Percentiles rank a stretch among this genome's conserved stretches.
Evolutionary conservation across 179 eudicot genomes (phyloP).

Genomic region (Sideroxylon spinosum): DNA sequence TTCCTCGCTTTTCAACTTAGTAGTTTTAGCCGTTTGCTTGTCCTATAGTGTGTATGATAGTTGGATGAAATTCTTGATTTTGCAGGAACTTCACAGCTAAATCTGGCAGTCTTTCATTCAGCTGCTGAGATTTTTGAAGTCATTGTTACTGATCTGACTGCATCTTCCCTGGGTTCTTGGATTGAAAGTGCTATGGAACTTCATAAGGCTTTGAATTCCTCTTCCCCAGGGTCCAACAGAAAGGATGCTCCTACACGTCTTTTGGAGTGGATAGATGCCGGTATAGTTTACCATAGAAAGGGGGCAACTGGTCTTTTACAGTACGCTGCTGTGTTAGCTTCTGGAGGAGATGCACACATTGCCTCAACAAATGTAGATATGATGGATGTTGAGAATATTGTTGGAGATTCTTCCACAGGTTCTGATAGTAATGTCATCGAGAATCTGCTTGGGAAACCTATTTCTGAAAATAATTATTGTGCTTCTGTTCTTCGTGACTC

Average conservation of each 20-base stretch:
- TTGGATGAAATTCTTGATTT: slow-evolving; percentile 13
- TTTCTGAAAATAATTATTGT: slow-evolving; percentile 71
- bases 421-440: slow-evolving; percentile 79
- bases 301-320: slow-evolving; percentile 89
- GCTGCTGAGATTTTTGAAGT: slow-evolving; percentile 93
- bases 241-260: slow-evolving; percentile 98
- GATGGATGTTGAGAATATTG: slow-evolving; percentile 73
- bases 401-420: slow-evolving; percentile 55
- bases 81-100: slow-evolving; percentile 72
- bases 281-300: slow-evolving; percentile 82
- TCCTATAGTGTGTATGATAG: neutral
- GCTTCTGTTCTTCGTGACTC: slow-evolving; percentile 88
- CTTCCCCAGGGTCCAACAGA: slow-evolving; percentile 91
- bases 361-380: slow-evolving; percentile 75
- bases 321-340: slow-evolving; percentile 84
- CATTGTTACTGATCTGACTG: slow-evolving; percentile 76
- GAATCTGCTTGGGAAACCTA: slow-evolving; percentile 83
- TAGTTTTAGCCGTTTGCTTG: slow-evolving; percentile 1
- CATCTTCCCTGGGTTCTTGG: slow-evolving; percentile 85
- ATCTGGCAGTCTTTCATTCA: slow-evolving; percentile 91
- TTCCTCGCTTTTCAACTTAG: neutral
- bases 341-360: slow-evolving; percentile 96
- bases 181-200: slow-evolving; percentile 81
- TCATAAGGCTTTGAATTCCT: slow-evolving; percentile 75
- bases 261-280: slow-evolving; percentile 94